phyloP scores from a whole-genome alignment of 169 alveolate genomes.

The Theileria orientalis region DNA sequence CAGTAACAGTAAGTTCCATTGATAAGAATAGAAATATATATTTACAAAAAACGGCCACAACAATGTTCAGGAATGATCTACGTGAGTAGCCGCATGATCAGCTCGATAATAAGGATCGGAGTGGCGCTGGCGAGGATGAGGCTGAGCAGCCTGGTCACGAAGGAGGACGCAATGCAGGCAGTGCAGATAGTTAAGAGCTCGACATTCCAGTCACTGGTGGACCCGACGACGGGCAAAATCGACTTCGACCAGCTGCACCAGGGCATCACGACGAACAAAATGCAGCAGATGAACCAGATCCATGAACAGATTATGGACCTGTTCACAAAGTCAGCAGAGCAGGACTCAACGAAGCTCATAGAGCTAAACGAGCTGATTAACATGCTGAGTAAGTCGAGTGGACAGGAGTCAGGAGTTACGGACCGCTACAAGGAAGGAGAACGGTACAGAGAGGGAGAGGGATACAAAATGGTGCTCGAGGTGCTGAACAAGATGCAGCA shows the following conservation, averaged over 20 bases:
- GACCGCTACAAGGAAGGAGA: not conserved
- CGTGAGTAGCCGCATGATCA: slow-evolving; percentile 86
- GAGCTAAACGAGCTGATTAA: not conserved
- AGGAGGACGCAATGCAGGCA: slow-evolving; percentile 95
- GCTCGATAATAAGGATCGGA: slow-evolving; percentile 93
- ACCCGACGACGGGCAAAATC: slow-evolving; percentile 95
- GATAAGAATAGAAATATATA: no score
- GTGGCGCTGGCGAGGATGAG: slow-evolving; percentile 96
- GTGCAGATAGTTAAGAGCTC: slow-evolving; percentile 96
- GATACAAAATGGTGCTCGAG: not conserved
- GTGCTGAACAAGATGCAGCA: slow-evolving; percentile 6
- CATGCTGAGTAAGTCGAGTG: not conserved
- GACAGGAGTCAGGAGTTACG: not conserved
- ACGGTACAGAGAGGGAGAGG: not conserved
- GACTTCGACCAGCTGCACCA: slow-evolving; percentile 90
- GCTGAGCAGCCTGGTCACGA: slow-evolving; percentile 84
- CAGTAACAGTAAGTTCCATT: no score
- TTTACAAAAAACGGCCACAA: no score
- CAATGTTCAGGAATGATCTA: slow-evolving; percentile 19
- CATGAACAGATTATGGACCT: not conserved
- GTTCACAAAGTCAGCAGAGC: not conserved
- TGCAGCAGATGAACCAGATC: slow-evolving; percentile 12
- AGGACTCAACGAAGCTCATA: not conserved
- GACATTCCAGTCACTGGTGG: slow-evolving; percentile 97
- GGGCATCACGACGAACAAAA: slow-evolving; percentile 8